Base-by-base conservation (phyloP, 306 rosid species). In the Cercis canadensis region DNA sequence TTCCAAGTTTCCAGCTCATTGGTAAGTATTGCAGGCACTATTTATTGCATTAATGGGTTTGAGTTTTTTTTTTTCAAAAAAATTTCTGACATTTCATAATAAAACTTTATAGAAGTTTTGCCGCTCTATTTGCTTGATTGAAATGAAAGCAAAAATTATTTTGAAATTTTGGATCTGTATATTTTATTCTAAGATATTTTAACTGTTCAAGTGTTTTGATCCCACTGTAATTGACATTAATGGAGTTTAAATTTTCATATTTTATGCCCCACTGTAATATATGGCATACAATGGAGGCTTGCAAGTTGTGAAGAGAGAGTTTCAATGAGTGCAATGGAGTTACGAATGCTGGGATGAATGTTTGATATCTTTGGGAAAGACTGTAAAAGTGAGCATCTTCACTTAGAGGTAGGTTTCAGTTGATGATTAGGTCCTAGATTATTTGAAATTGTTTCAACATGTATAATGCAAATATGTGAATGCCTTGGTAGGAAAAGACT, bases 11-110 rank as follows among this genome's bases (percentile, higher is more conserved):
- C 41, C 13, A 8, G 65, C 70, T 52, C 29, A 53, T 67, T 84
- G 73, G 80, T 73, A 65, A 69, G 79, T 59, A 21, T 54, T 47
- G 55, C 45, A 4, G 65, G 17, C 56, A 24, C 40, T 55, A 18
- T 3, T 37, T 60, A 39, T 39, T 62, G 8, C 5, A 32, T n/a
- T 44, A 16, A 49, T 52, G 33, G 56, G 53, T 66, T 60, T 40
- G 10, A 16, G 12, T 40, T 41, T 33, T 21, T 55, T 37, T 53
- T 67, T 14, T 62, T 21, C n/a, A n/a, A n/a, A n/a, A n/a, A n/a
- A 47, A 24, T 39, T 62, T 55, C 32, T 46, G 34, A 55, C 29
- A 17, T 63, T 61, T 62, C 40, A 60, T 33, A n/a, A 57, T 71
- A 66, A 45, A 36, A 29, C 60, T 33, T 41, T 61, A 62, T 67